Conservation (phyloP, 2,329 filamentous ascomycete genomes). For the Aspergillus spinulosporus region DNA sequence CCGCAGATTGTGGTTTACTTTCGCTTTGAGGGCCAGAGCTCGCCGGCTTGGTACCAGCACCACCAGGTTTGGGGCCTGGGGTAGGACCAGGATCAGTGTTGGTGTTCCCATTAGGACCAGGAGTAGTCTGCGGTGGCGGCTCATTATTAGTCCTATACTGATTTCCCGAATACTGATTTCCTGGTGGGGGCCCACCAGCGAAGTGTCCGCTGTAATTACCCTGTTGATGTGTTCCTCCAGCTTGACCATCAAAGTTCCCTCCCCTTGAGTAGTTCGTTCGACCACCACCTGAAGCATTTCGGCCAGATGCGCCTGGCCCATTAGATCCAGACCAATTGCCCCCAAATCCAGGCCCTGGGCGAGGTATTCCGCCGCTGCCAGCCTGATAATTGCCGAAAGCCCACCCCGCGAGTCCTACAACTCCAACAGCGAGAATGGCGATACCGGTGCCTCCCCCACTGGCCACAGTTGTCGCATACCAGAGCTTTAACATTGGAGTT, state of each 20-base stretch:
- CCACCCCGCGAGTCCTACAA: constrained; percentile 81
- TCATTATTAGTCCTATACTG: constrained; percentile 31
- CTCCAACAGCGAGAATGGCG: constrained; percentile 67
- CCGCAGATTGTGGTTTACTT: constrained; percentile 24
- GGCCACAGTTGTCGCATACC: constrained; percentile 70
- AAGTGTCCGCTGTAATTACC: constrained; percentile 31
- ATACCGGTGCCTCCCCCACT: constrained; percentile 74
- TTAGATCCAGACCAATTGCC: constrained; percentile 20
- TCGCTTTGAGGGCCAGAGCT: constrained; percentile 17
- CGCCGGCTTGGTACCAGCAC: constrained; percentile 18
- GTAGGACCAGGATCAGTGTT: constrained; percentile 5
- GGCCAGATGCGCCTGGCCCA: constrained; percentile 10
- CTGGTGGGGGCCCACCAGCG: constrained; percentile 31
- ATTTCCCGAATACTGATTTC: constrained; percentile 37
- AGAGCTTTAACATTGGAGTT: constrained; percentile 70
- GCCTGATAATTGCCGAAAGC: constrained; percentile 66
- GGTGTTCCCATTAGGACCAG: constrained; percentile 16
- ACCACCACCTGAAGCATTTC: constrained; percentile 4
- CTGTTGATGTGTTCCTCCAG: constrained; percentile 31
- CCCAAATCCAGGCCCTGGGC: constrained; percentile 29
- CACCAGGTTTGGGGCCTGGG: constrained; percentile 15
- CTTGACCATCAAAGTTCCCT: constrained; percentile 26
- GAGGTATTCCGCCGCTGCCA: constrained; percentile 21
- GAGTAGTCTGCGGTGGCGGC: constrained; percentile 29
- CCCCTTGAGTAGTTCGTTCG: constrained; percentile 29